These are phyloP conservation scores for Haplosporangium sp. DNA, from an alignment of 371 early-diverging fungal species.

Conservation along the genomic window DNA sequence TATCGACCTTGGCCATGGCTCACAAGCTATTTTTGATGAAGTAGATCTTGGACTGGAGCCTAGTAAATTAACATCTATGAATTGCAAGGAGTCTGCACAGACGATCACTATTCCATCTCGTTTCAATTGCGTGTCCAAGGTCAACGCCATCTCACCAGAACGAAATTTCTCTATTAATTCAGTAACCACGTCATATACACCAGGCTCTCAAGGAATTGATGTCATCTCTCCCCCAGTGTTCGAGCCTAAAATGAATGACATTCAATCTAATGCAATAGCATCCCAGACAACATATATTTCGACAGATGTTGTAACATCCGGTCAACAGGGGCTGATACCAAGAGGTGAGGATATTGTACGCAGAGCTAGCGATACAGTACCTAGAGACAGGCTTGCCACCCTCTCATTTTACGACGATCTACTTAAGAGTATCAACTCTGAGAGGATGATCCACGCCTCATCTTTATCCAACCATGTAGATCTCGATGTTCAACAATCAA, in stretches of 20 bases:
- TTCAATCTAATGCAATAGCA: too few species aligned
- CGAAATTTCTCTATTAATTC: background rate
- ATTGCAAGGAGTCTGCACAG: background rate
- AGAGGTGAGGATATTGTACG: background rate
- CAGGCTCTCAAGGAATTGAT: background rate
- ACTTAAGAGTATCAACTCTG: constrained; percentile 34
- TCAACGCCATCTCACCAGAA: background rate
- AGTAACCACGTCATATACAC: background rate
- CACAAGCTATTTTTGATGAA: constrained; percentile 10
- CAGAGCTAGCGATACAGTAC: background rate
- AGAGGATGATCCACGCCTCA: constrained; percentile 28
- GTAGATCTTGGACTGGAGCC: constrained; percentile 4
- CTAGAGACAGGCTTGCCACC: constrained; percentile 9
- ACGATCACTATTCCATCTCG: too few species aligned
- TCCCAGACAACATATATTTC: constrained; percentile 5
- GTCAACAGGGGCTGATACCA: background rate
- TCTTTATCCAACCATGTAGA: constrained; percentile 17
- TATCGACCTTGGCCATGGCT: background rate
- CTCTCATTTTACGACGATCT: constrained; percentile 47
- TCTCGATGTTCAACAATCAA: background rate
- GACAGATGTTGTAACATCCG: background rate
- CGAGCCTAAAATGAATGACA: background rate
- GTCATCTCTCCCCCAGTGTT: background rate
- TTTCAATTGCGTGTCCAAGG: background rate
- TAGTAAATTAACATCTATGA: background rate